These are phyloP conservation scores for Circinella umbellata DNA, from an alignment of 371 early-diverging fungal species.

Conservation along the genomic window DNA sequence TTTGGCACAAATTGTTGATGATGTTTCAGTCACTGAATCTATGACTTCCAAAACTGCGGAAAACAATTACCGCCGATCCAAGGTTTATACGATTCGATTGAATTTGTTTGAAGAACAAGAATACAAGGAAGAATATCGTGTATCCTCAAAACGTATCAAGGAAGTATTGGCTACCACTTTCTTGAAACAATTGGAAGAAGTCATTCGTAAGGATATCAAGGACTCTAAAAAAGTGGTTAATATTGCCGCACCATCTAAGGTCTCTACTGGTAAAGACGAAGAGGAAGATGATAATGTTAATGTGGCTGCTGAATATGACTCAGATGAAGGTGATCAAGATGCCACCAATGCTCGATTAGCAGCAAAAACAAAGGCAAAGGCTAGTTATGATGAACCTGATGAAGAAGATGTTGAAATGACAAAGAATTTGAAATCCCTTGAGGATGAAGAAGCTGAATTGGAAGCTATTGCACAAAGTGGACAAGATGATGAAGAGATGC, in stretches of 20 bases:
- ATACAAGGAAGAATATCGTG: conserved; percentile 79
- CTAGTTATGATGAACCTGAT: conserved; percentile 78
- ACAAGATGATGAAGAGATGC: conserved; percentile 56
- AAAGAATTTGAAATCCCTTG: conserved; percentile 35
- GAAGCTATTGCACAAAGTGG: conserved; percentile 58
- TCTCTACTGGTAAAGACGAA: conserved; percentile 41
- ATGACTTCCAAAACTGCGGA: conserved; percentile 54
- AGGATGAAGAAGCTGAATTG: conserved; percentile 59
- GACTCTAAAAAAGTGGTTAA: conserved; percentile 56
- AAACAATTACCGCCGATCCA: conserved; percentile 59
- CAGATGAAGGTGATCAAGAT: conserved; percentile 75
- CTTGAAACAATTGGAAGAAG: conserved; percentile 74
- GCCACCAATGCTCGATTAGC: conserved; percentile 66
- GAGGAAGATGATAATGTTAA: conserved; percentile 53
- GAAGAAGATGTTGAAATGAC: conserved; percentile 74
- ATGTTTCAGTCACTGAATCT: conserved; percentile 75
- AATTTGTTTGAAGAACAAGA: conserved; percentile 83
- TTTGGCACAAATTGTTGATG: conserved; percentile 82
- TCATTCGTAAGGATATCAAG: conserved; percentile 60
- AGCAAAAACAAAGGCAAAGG: conserved; percentile 66
- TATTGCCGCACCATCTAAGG: conserved; percentile 47
- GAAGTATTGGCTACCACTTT: conserved; percentile 75
- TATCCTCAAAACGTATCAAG: conserved; percentile 72
- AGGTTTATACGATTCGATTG: conserved; percentile 80
- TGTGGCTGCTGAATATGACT: conserved; percentile 41